Conservation (phyloP, 352 stramenopile species). For the Pythium dissimile region DNA sequence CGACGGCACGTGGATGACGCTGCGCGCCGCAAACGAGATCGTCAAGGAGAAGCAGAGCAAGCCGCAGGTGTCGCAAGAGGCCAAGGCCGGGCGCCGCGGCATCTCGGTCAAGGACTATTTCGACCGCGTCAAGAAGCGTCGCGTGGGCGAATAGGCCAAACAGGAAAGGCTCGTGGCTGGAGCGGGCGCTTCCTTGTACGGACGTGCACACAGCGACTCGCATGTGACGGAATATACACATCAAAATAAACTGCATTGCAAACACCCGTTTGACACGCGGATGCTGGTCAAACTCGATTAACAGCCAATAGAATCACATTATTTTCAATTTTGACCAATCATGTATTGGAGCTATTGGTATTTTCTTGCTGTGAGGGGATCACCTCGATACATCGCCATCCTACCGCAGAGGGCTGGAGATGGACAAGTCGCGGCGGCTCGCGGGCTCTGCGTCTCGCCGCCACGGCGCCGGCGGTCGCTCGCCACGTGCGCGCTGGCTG, state of each 20-base stretch:
- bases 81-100: constrained; percentile 68
- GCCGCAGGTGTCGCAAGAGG: constrained; percentile 52
- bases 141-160: constrained; percentile 43
- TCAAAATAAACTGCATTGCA: neutral
- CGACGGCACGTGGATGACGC: constrained; percentile 80
- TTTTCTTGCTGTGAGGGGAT: neutral
- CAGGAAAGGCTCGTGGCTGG: neutral
- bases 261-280: neutral
- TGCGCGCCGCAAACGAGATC: constrained; percentile 75
- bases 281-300: neutral
- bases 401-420: too few species aligned
- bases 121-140: constrained; percentile 71
- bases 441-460: constrained; percentile 1
- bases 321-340: constrained; percentile 10
- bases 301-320: neutral
- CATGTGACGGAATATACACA: constrained; percentile 2
- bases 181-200: neutral
- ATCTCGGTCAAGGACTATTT: constrained; percentile 88
- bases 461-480: neutral
- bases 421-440: constrained; percentile 6
- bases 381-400: neutral
- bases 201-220: neutral
- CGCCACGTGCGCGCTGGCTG: constrained; percentile 6
- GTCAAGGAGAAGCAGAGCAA: constrained; percentile 74
- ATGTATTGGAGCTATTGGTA: too few species aligned